A percentile compares a stretch with the other conserved stretches of the same genome.
phyloP scores from a whole-genome alignment of 2,329 filamentous ascomycete species.

The Monilinia aucupariae region DNA sequence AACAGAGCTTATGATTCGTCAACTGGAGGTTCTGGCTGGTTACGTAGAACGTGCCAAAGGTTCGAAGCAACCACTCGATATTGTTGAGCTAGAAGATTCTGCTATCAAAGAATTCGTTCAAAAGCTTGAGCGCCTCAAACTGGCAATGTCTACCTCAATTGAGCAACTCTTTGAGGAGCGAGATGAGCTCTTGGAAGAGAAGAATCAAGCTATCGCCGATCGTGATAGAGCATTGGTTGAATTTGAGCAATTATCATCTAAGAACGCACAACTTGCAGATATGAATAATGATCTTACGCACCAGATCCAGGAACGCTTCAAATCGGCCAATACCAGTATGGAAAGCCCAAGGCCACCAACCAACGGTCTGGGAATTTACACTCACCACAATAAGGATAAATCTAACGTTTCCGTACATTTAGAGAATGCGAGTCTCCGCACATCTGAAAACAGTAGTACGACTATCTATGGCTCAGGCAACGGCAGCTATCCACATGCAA shows the following conservation, averaged over 20 bases:
- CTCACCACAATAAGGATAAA: constrained; percentile 46
- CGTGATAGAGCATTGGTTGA: constrained; percentile 92
- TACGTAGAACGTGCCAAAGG: constrained; percentile 84
- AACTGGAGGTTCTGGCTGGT: constrained; percentile 82
- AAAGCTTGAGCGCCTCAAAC: constrained; percentile 57
- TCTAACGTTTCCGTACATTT: constrained; percentile 35
- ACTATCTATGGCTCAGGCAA: constrained; percentile 29
- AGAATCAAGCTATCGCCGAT: constrained; percentile 72
- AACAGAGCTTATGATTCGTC: constrained; percentile 89
- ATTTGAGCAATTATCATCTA: constrained; percentile 88
- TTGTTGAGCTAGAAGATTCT: constrained; percentile 77
- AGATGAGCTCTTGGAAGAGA: constrained; percentile 78
- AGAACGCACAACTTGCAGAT: constrained; percentile 89
- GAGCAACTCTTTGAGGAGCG: constrained; percentile 64
- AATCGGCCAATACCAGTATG: constrained; percentile 58
- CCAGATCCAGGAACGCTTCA: constrained; percentile 89
- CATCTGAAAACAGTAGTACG: constrained; percentile 37
- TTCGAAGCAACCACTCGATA: constrained; percentile 71
- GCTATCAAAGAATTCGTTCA: constrained; percentile 89
- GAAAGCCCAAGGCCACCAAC: constrained; percentile 40
- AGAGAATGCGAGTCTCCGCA: constrained; percentile 37
- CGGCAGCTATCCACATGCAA: constrained; percentile 33
- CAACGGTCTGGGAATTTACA: constrained; percentile 58
- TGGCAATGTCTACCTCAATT: constrained; percentile 51
- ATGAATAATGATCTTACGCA: constrained; percentile 95